Evolutionary conservation across 495 filamentous ascomycete species (phyloP).

Genomic region (Mycothermus thermophilus): DNA sequence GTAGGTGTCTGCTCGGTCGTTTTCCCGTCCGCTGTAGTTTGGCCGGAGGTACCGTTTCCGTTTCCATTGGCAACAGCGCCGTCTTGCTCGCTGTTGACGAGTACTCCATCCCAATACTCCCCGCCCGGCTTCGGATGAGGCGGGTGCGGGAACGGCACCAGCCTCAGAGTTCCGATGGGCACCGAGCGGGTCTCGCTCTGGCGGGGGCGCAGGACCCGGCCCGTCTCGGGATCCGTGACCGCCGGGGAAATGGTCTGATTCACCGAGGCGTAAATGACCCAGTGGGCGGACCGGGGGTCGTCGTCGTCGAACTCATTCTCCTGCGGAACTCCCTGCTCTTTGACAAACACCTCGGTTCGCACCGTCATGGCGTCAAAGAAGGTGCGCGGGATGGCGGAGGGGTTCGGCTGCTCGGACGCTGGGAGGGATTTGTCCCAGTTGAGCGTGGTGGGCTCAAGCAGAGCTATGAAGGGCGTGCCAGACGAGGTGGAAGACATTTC

Average conservation of each 20-base stretch:
- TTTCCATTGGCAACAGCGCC: conserved; percentile 1
- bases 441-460: conserved; percentile 29
- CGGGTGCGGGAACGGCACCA: conserved; percentile 63
- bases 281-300: conserved; percentile 64
- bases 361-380: conserved; percentile 72
- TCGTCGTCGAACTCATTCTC: conserved; percentile 66
- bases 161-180: conserved; percentile 59
- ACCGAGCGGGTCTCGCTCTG: conserved; percentile 22
- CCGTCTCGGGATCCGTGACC: conserved; percentile 18
- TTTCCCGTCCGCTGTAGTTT: no score
- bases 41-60: no score
- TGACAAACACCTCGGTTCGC: conserved; percentile 61
- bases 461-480: conserved; percentile 33
- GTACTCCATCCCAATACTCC: conserved; percentile 22
- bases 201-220: conserved; percentile 16
- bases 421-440: conserved; percentile 6
- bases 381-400: conserved; percentile 35
- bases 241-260: conserved; percentile 23
- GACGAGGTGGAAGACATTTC: conserved; percentile 1
- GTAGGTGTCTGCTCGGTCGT: conserved; percentile 6
- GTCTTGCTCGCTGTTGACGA: conserved; percentile 9
- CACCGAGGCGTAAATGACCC: conserved; percentile 55
- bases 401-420: conserved; percentile 1
- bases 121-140: conserved; percentile 40
- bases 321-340: conserved; percentile 55